Conservation (phyloP, 306 rosid genomes). For the Citrullus mucosospermus region DNA sequence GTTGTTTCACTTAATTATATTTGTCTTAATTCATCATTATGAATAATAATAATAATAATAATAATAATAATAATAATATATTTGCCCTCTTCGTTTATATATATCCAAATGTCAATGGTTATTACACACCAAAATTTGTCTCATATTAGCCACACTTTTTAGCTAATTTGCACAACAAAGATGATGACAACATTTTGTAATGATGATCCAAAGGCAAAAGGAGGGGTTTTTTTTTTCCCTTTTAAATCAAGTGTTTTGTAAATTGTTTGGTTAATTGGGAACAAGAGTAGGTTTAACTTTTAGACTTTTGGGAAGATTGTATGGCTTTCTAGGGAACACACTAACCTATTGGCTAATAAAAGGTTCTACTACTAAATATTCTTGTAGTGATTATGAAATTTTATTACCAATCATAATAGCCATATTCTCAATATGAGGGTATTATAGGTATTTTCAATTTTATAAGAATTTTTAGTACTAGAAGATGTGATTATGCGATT, state of each 20-base stretch:
- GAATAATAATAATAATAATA: background rate
- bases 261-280: conserved; percentile 47
- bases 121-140: background rate
- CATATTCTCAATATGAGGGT: background rate
- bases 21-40: background rate
- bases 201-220: conserved; percentile 6
- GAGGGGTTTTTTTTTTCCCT: background rate
- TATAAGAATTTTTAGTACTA: background rate
- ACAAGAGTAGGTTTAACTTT: conserved; percentile 38
- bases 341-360: conserved; percentile 24
- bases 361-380: background rate
- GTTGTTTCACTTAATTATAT: background rate
- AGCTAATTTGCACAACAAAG: background rate
- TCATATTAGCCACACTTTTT: background rate
- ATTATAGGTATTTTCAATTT: background rate
- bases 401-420: background rate
- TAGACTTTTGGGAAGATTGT: conserved; percentile 37
- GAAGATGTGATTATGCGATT: background rate
- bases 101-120: background rate
- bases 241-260: conserved; percentile 8
- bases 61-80: background rate
- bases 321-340: conserved; percentile 18
- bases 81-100: background rate
- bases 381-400: background rate
- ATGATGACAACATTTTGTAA: background rate